A percentile compares a stretch with the other conserved stretches of the same genome.
phyloP scores from a whole-genome alignment of 75 land plant species.

The Sequoia sempervirens region DNA sequence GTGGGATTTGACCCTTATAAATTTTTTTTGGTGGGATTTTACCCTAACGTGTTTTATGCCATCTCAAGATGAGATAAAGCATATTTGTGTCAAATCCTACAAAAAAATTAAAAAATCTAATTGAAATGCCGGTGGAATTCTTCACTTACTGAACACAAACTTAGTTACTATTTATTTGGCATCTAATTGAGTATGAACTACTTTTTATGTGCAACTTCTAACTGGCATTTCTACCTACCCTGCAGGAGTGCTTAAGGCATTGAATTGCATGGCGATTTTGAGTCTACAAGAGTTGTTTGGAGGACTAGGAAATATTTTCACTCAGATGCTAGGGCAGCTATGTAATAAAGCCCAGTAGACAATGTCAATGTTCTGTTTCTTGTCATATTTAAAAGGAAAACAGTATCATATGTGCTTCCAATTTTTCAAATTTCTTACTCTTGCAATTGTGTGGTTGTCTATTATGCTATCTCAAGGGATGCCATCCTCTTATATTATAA shows the following conservation, averaged over 20 bases:
- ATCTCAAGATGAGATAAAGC: too few species aligned
- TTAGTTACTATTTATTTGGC: not conserved
- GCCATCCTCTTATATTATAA: not conserved
- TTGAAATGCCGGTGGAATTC: too few species aligned
- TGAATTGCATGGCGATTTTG: slow-evolving; percentile 1
- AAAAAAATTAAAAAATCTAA: too few species aligned
- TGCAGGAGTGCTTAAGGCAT: slow-evolving; percentile 10
- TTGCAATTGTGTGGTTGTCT: not conserved
- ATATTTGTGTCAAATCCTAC: too few species aligned
- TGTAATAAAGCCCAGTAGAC: slow-evolving; percentile 5
- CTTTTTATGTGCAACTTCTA: not conserved
- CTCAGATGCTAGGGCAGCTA: not conserved
- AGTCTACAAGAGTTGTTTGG: slow-evolving; percentile 4
- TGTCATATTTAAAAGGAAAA: not conserved
- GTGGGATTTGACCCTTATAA: too few species aligned
- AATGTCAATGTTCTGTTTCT: not conserved
- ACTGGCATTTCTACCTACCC: not conserved
- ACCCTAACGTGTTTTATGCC: too few species aligned
- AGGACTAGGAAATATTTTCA: not conserved
- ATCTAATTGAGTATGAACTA: not conserved
- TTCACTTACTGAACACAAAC: too few species aligned
- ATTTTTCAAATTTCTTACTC: not conserved
- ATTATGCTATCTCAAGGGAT: not conserved
- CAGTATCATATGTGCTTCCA: not conserved
- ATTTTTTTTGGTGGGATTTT: too few species aligned